A percentile compares a stretch with the other conserved stretches of the same genome.
Conservation (phyloP, 352 stramenopile species). For the Pythium periplocum region DNA sequence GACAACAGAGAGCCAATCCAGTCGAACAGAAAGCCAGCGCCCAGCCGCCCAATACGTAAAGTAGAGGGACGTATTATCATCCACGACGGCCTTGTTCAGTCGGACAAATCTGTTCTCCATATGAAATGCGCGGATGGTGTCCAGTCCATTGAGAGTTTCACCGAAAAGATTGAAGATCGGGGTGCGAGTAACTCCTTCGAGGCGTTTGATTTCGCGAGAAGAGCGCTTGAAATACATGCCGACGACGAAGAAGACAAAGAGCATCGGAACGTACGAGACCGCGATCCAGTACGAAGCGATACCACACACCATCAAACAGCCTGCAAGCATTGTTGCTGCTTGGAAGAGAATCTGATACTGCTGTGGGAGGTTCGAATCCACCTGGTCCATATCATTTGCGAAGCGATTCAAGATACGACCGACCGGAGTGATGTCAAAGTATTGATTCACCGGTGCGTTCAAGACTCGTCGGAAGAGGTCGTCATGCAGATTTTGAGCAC, state of each 20-base stretch:
- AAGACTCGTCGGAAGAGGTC: constrained; percentile 5
- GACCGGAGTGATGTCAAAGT: no score
- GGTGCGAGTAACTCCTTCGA: constrained; percentile 86
- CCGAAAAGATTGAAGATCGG: constrained; percentile 92
- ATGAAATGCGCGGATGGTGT: constrained; percentile 84
- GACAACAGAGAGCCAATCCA: constrained; percentile 68
- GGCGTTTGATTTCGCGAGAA: constrained; percentile 87
- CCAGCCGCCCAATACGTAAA: constrained; percentile 32
- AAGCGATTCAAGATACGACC: no score
- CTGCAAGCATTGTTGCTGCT: constrained; percentile 20
- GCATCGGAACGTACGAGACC: constrained; percentile 48
- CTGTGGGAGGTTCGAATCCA: constrained; percentile 35
- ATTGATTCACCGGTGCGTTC: no score
- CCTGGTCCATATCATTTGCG: constrained; percentile 41
- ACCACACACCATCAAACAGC: constrained; percentile 27
- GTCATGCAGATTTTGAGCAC: constrained; percentile 33
- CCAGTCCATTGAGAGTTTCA: constrained; percentile 90
- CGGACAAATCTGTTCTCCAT: constrained; percentile 28
- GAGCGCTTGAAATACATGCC: constrained; percentile 83
- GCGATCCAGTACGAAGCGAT: constrained; percentile 32
- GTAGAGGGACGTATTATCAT: constrained; percentile 37
- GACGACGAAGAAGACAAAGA: constrained; percentile 34
- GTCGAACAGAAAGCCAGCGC: constrained; percentile 92
- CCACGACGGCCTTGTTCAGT: constrained; percentile 27
- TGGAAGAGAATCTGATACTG: constrained; percentile 39